These are phyloP conservation scores for Fraxinus anomala DNA, from an alignment of 257 asterid species.

Conservation along the genomic window DNA sequence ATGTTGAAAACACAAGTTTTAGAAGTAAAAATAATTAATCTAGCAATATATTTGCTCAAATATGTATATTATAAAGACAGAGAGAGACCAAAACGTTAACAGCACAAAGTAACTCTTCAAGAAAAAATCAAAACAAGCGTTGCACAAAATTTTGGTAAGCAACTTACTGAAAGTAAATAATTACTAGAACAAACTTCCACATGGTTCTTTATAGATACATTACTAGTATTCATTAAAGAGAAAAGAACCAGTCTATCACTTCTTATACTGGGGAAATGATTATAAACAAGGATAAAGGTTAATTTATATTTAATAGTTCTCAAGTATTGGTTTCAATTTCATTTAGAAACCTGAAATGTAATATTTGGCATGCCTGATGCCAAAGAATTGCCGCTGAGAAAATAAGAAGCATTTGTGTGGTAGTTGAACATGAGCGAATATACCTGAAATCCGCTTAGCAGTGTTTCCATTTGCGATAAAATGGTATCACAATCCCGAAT, in stretches of 20 bases:
- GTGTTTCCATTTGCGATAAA: constrained; percentile 91
- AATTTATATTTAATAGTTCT: not conserved
- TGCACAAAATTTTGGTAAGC: constrained; percentile 1
- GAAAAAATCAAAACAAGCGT: not conserved
- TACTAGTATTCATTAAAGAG: constrained; percentile 11
- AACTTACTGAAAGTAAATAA: constrained; percentile 9
- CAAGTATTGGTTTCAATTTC: constrained; percentile 16
- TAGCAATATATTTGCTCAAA: constrained; percentile 3
- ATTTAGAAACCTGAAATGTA: constrained; percentile 13
- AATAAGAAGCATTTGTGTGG: constrained; percentile 10
- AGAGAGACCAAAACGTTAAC: constrained; percentile 12
- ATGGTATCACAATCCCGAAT: constrained; percentile 93
- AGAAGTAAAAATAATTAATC: not conserved
- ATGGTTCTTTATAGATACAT: not conserved
- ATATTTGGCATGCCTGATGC: constrained; percentile 11
- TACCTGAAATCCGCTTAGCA: constrained; percentile 98
- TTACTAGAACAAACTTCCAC: not conserved
- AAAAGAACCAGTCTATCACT: constrained; percentile 21
- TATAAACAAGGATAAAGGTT: not conserved
- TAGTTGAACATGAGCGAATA: constrained; percentile 15
- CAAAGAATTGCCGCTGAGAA: constrained; percentile 13
- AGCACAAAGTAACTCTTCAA: constrained; percentile 12
- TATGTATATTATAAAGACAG: constrained; percentile 11
- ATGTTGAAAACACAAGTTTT: constrained; percentile 24
- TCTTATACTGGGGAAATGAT: not conserved